These are phyloP conservation scores for Serendipita vermifera DNA, from an alignment of 768 basidiomycete genomes.

Conservation along the genomic window DNA sequence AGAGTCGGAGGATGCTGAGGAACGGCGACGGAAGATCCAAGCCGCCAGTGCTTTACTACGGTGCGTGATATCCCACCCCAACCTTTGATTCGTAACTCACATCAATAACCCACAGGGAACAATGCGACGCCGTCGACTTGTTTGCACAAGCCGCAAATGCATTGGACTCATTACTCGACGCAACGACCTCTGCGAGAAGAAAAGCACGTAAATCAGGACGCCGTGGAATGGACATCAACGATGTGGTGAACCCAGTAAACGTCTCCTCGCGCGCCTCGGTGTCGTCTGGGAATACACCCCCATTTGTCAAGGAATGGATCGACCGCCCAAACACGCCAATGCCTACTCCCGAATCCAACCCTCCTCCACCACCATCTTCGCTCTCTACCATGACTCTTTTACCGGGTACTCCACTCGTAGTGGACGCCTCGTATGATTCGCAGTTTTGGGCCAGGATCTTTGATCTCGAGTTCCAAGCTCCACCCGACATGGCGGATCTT, in stretches of 20 bases:
- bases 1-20: constrained; percentile 5
- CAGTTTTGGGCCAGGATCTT: constrained; percentile 1
- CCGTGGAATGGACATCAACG: not conserved
- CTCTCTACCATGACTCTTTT: not conserved
- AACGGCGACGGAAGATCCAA: constrained; percentile 3
- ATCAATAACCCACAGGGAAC: not conserved
- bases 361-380: not conserved
- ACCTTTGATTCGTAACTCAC: not conserved
- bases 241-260: constrained; percentile 5
- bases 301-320: constrained; percentile 3
- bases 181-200: constrained; percentile 5
- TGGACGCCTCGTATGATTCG: constrained; percentile 4
- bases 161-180: not conserved
- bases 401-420: not conserved
- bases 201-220: not conserved
- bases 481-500: not conserved
- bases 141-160: constrained; percentile 2
- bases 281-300: not conserved
- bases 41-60: not conserved
- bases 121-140: not conserved
- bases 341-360: not conserved
- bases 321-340: constrained; percentile 1
- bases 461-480: not conserved
- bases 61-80: not conserved
- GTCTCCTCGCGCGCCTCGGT: not conserved